Base-by-base conservation (phyloP, 1,139 yeast genomes). In the Lodderomyces metapsilosis region DNA sequence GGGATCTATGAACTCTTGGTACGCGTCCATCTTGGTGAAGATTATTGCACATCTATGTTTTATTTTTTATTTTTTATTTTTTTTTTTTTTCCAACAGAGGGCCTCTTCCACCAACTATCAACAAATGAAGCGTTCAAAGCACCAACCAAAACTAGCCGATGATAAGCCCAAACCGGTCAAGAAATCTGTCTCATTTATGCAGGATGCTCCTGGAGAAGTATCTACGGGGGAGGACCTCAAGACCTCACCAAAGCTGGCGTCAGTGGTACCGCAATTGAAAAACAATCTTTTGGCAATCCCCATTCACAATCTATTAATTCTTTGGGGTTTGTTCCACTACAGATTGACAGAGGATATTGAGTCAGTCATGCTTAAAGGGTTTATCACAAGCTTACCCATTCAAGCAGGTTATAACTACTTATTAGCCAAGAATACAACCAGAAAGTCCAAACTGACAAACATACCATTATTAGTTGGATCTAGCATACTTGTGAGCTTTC, bases 1-100 rank as follows among this genome's bases (percentile, higher is more conserved):
- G 3, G 97, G 96, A 51, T 82, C 87, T 38, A 88, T 73, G 54
- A 89, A 73, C 61, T 87, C 92, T 51, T 84, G 82, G 62, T 84
- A 88, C 13, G 87, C 84, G 56, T 89, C 91, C 98, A 91, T 88
- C 24, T n/a, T 10, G n/a, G 31, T 13, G 21, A 33, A 34, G 12
- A 4, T 16, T 7, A 13, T 6, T 32, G 6, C 16, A 3, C 13
- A 16, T 4, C 23, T 24, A 3, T 8, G 9, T 20, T 33, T 11
- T 10, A 3, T 13, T 34, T 6, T 24, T 12, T 25, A 3, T 8
- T 28, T 17, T 27, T 35, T 17, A 16, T 22, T 34, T 34, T 38
- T 27, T 24, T 33, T 33, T 39, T 12, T 28, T 6, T 18, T 24
- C 21, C 16, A 34, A 20, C 34, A 27, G 34, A 39, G 15, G 8